Base-by-base conservation (phyloP, 1,139 yeast genomes). In the Pneumocystis murina region DNA sequence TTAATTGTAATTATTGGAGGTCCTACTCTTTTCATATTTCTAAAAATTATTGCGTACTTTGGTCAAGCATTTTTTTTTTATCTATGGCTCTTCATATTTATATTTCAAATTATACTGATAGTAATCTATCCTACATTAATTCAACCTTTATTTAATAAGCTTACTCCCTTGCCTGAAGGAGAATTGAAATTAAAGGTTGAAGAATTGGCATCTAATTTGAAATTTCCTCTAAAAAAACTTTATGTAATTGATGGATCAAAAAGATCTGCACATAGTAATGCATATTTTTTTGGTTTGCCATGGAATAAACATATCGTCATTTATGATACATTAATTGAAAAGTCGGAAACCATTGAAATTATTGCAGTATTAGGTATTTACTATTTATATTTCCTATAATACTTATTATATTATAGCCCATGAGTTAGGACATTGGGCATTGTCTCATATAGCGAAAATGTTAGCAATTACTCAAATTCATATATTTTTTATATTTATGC, bases 381-480 rank as follows among this genome's bases (percentile, higher is more conserved):
- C 10, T 17, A 17, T 30, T 62, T 58, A 10, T 17, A 39, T 20
- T 58, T 28, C 35, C 8, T 28, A 20, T 36, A 60, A 58, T 36
- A 24, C n/a, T 60, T 33, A 36, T 61, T 12, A 2, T 24, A 2
- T 43, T 8, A 48, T 24, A 48, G 97, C 96, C 30, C 98, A 92
- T 73, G 98, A 92, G 77, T 86, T 92, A 69, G 98, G 98, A 61
- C 98, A 92, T 75, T 92, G 98, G 98, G 86, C 86, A 70, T 80
- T 86, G 73, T 84, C 86, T 66, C 98, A 92, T 75, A 85, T 91
- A 67, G 78, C 90, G 20, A 84, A 84, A 72, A 81, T 84, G 80
- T 75, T 92, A 71, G 70, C 80, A 3, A 79, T 85, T 68, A 78
- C 83, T 62, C 92, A 89, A 75, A 74, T 77, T 16, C 87, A 87